Evolutionary conservation across 805 yeast genomes (phyloP).

Genomic region (Saccharomycopsis sp.): DNA sequence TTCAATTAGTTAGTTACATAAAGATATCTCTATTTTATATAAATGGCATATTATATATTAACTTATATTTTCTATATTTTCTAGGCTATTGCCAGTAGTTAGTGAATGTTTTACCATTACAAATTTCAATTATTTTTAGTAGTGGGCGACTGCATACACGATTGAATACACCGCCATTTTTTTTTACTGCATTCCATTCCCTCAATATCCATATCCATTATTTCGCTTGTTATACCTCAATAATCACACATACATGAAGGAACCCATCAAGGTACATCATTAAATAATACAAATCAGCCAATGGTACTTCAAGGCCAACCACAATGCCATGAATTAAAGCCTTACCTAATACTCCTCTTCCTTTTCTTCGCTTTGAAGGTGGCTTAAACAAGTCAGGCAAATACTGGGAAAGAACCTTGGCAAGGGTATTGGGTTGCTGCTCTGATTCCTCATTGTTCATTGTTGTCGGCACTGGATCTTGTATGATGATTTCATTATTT

Average conservation of each 20-base stretch:
- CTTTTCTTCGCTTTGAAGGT: background rate
- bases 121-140: too few relatives aligned
- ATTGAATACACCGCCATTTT: background rate
- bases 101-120: too few relatives aligned
- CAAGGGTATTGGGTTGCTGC: slow-evolving; percentile 28
- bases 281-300: slow-evolving; percentile 39
- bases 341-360: slow-evolving; percentile 31
- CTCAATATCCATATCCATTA: background rate
- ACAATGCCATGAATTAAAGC: slow-evolving; percentile 52
- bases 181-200: background rate
- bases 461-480: slow-evolving; percentile 27
- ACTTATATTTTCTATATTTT: too few relatives aligned
- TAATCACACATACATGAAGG: slow-evolving; percentile 45
- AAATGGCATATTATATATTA: too few relatives aligned
- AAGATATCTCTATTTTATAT: too few relatives aligned
- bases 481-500: slow-evolving; percentile 32
- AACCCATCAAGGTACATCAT: slow-evolving; percentile 58
- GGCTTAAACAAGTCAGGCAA: slow-evolving; percentile 41
- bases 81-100: too few relatives aligned
- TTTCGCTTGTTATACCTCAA: slow-evolving; percentile 26
- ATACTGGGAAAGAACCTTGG: slow-evolving; percentile 32
- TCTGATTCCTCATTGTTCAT: background rate
- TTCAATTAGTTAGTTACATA: too few relatives aligned
- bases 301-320: slow-evolving; percentile 37
- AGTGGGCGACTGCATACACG: too few relatives aligned